Evolutionary conservation across 192 early-diverging fungal species (phyloP), one percentile per base, ranked within the genome.

Genomic region (Gonapodya sp.): DNA sequence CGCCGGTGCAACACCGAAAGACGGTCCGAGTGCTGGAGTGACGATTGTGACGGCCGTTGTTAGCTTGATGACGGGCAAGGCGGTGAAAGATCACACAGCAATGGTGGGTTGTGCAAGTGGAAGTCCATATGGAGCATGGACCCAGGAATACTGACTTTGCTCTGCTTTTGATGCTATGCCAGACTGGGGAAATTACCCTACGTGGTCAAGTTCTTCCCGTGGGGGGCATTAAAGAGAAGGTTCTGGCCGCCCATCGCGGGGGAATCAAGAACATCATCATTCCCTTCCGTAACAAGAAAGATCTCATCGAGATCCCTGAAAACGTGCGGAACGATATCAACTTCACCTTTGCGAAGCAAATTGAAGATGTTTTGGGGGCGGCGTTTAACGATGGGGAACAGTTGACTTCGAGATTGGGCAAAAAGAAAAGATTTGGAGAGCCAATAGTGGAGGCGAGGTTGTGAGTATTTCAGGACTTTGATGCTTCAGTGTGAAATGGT

Each of bases 141-240:
- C 81, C n/a, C 2, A 84, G 31, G n/a, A n/a, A n/a, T n/a, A n/a
- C n/a, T n/a, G n/a, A n/a, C n/a, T n/a, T n/a, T n/a, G n/a, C n/a
- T n/a, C n/a, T n/a, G n/a, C n/a, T n/a, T n/a, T n/a, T 82, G 85
- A 18, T 88, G 86, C 30, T 86, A 88, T 18, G 92, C 91, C 32
- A 96, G 95, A 96, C 95, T 0, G 95, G 95, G 46, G 95, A 96
- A 84, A 89, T 96, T 36, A 94, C 95, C 0, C 85, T 95, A 2
- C 89, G 93, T 18, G 95, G 95, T 2, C 87, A 92, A 46, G 93
- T 96, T 0, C 85, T 94, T 36, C 92, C 93, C 34, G 93, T 96
- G 0, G 95, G 95, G 0, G 95, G 95, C 31, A 92, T 96, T 80
- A 94, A 94, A 83, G 95, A 96, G 82, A 96, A 96, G 82, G 88